Percentiles rank a stretch among this genome's conserved stretches.
These are phyloP conservation scores for Penstemon newberryi DNA, from an alignment of 257 asterid species.

Conservation along the genomic window DNA sequence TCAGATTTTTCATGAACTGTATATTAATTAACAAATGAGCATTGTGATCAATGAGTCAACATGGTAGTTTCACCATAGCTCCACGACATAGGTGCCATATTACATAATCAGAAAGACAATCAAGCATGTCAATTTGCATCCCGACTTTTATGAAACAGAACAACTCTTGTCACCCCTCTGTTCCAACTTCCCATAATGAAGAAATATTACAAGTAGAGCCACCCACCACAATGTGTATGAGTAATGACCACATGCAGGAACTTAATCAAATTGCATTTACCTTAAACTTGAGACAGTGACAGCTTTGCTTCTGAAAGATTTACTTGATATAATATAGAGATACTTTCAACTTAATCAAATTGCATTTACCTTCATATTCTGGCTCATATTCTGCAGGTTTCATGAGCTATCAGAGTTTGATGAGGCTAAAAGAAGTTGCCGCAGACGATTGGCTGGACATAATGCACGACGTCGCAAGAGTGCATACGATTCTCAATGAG, in stretches of 20 bases:
- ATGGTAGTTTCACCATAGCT: background rate
- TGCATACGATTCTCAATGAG: constrained; percentile 53
- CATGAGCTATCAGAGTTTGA: constrained; percentile 75
- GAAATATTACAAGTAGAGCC: background rate
- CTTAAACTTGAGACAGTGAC: background rate
- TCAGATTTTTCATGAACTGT: background rate
- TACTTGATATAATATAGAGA: too few relatives aligned
- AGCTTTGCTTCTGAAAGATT: too few relatives aligned
- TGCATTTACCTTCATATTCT: constrained; percentile 1
- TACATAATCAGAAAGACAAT: background rate
- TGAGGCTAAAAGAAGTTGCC: constrained; percentile 81
- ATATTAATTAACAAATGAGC: too few relatives aligned
- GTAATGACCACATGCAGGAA: background rate
- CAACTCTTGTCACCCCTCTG: background rate
- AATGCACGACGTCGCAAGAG: constrained; percentile 83
- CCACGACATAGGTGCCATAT: background rate
- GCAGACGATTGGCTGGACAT: constrained; percentile 83
- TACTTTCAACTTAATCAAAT: background rate
- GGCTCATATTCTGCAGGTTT: constrained; percentile 56
- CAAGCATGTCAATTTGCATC: background rate
- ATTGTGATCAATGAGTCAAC: too few relatives aligned
- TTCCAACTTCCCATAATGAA: background rate
- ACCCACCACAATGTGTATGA: background rate
- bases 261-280: background rate
- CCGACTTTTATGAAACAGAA: background rate